Conservation (phyloP, 495 filamentous ascomycete genomes). For the Penicillium malachiteum region DNA sequence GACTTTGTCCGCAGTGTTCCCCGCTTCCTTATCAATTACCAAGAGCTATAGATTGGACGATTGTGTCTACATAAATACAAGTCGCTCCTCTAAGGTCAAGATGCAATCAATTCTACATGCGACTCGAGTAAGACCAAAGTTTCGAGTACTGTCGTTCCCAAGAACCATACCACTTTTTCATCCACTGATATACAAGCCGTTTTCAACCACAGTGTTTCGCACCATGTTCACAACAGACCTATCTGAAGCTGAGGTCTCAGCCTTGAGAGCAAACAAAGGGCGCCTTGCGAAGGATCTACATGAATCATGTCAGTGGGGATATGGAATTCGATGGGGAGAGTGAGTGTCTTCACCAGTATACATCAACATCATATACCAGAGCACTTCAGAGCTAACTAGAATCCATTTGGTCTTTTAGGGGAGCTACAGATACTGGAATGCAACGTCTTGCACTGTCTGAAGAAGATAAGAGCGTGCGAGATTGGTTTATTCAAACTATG, state of each 20-base stretch:
- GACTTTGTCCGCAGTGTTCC: conserved; percentile 8
- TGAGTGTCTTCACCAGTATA: conserved; percentile 32
- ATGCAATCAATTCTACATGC: not conserved
- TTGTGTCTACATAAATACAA: not conserved
- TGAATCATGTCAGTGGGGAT: conserved; percentile 66
- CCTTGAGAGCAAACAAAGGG: conserved; percentile 56
- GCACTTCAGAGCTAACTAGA: not conserved
- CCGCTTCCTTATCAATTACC: conserved; percentile 20
- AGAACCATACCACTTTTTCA: not conserved
- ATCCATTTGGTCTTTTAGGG: conserved; percentile 28
- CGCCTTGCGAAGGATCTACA: conserved; percentile 63
- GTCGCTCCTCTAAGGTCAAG: not conserved
- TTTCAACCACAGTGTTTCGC: conserved; percentile 27
- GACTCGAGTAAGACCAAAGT: not conserved
- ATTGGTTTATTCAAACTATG: conserved; percentile 74
- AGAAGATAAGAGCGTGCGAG: conserved; percentile 66
- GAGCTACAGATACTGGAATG: conserved; percentile 63
- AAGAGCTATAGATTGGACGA: not conserved
- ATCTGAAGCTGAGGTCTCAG: conserved; percentile 40
- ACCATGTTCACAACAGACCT: conserved; percentile 42
- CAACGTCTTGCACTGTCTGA: conserved; percentile 66
- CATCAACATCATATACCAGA: too few species aligned
- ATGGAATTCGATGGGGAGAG: conserved; percentile 63
- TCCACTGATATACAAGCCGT: conserved; percentile 11
- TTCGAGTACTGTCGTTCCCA: not conserved